Evolutionary conservation across 2,329 filamentous ascomycete genomes (phyloP).

Genomic region (Furcasterigmium furcatum): DNA sequence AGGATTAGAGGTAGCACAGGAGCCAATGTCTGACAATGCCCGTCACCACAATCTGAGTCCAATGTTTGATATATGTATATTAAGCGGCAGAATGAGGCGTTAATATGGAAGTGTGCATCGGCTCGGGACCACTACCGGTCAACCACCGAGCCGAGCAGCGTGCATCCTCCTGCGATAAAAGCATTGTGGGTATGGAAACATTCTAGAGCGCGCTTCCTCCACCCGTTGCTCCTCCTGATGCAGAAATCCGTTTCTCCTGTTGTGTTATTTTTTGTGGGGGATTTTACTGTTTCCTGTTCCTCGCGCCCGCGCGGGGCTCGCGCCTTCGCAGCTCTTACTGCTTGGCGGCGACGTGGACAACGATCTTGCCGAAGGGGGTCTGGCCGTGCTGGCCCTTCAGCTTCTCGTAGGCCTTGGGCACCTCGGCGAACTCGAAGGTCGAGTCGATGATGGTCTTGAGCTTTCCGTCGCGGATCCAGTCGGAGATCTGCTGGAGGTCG

Average conservation of each 20-base stretch:
- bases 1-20: too few relatives aligned
- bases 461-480: conserved; percentile 56
- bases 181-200: background rate
- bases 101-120: too few relatives aligned
- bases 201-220: background rate
- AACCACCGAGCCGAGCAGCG: background rate
- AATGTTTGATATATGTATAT: too few relatives aligned
- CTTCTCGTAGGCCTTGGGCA: conserved; percentile 51
- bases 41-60: too few relatives aligned
- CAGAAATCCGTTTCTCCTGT: too few relatives aligned
- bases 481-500: conserved; percentile 46
- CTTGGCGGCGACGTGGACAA: conserved; percentile 29
- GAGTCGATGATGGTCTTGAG: conserved; percentile 53
- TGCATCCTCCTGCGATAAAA: background rate
- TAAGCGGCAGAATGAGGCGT: too few relatives aligned
- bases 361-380: conserved; percentile 49
- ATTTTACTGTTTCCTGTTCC: too few relatives aligned
- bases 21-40: too few relatives aligned
- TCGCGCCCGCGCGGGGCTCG: too few relatives aligned
- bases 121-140: too few relatives aligned
- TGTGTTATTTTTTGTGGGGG: too few relatives aligned
- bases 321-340: conserved; percentile 6
- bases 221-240: background rate
- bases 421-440: conserved; percentile 53
- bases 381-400: conserved; percentile 55